Evolutionary conservation across 257 asterid genomes (phyloP).

Genomic region (Craterostigma plantagineum): DNA sequence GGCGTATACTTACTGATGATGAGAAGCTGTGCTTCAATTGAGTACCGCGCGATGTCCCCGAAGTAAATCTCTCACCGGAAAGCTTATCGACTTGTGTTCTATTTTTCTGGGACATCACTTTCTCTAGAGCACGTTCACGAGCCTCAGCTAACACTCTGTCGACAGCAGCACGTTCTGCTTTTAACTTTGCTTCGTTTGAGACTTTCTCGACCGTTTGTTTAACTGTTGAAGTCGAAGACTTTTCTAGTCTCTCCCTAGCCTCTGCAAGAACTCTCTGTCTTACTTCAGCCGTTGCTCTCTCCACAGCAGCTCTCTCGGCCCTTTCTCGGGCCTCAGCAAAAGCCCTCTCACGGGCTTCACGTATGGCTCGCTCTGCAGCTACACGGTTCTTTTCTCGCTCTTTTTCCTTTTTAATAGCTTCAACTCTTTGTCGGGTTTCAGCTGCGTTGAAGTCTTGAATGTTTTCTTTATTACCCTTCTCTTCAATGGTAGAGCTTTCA

Average conservation of each 20-base stretch:
- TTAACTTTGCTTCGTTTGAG: neutral
- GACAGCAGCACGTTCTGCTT: constrained; percentile 96
- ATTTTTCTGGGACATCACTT: constrained; percentile 62
- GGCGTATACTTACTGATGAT: constrained; percentile 48
- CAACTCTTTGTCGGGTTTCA: constrained; percentile 32
- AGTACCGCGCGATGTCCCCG: constrained; percentile 29
- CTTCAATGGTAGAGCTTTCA: constrained; percentile 2
- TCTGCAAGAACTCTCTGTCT: constrained; percentile 23
- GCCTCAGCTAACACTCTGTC: constrained; percentile 95
- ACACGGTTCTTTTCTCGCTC: constrained; percentile 59
- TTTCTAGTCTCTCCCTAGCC: constrained; percentile 3
- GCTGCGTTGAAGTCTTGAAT: constrained; percentile 14
- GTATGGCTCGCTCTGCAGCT: constrained; percentile 82
- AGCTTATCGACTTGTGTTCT: constrained; percentile 15
- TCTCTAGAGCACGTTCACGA: constrained; percentile 85
- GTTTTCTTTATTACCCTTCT: no score
- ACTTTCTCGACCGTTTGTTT: neutral
- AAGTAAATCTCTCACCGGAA: constrained; percentile 26
- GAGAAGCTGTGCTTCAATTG: constrained; percentile 75
- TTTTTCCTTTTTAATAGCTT: constrained; percentile 59
- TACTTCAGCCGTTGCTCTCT: constrained; percentile 87
- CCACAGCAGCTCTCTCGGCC: constrained; percentile 97
- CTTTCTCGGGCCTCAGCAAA: constrained; percentile 85
- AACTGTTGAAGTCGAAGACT: neutral
- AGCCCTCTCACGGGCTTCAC: constrained; percentile 98